Evolutionary conservation across 805 yeast genomes (phyloP), one percentile per base, ranked within the genome.

Genomic region (Hemisphaericaspora nanyangensis): DNA sequence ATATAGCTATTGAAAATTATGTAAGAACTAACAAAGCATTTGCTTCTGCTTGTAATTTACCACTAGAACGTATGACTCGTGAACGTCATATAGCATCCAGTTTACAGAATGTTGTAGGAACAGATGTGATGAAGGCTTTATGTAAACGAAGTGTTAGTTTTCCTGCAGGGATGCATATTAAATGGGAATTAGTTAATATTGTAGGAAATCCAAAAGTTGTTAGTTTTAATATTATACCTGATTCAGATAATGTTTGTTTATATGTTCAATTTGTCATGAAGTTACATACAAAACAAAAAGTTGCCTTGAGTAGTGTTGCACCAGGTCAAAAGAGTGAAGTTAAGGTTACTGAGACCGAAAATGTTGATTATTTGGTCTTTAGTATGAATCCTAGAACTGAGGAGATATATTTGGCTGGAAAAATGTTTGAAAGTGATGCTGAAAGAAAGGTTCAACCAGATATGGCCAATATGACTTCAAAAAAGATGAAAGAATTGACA

Each of bases 11-110:
- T 50, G 87, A 87, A 49, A 70, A 69, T 36, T 89, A 80, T 58
- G 84, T 83, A 20, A 76, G 77, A 41, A 82, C 86, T n/a, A 88
- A 90, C 63, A 79, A 80, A 52, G 80, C 88, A 2, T 90, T 90
- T 68, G 91, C 95, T 2, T 55, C 64, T 19, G 68, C 65, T 1
- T 68, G 73, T 51, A 58, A 56, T 39, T 51, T 56, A 39, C 56
- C 60, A 5, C 39, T 40, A 15, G 39, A 42, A 7, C 8, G 7
- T 10, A 3, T 24, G 2, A 59, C 60, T 38, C 50, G 72, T 39
- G 56, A 68, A 15, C 70, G 68, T 24, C 69, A 80, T 46, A 54
- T 87, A 10, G 68, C 67, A 41, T 39, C 52, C 5, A 67, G 64
- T 40, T 53, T 67, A 43, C 61, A 56, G 17, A 62, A 63, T 13